Conservation (phyloP, 2,329 filamentous ascomycete genomes). For the Sarocladium oryzae region DNA sequence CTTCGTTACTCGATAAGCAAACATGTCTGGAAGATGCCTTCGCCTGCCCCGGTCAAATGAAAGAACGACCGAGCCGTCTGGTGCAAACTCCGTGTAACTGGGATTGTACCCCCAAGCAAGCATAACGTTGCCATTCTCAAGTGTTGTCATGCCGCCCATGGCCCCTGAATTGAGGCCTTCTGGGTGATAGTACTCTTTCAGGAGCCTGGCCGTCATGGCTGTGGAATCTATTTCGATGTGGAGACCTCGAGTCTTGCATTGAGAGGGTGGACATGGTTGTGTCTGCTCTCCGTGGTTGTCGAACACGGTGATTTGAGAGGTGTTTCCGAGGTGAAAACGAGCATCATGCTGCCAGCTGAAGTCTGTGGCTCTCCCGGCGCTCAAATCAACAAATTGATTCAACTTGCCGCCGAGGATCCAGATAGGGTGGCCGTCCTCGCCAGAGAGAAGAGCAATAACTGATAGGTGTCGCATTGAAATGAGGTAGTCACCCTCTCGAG, state of each 20-base stretch:
- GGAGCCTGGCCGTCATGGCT: constrained; percentile 22
- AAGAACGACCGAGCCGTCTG: constrained; percentile 19
- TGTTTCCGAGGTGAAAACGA: constrained; percentile 21
- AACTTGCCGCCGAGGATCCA: constrained; percentile 30
- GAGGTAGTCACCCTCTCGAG: constrained; percentile 28
- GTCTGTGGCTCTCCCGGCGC: constrained; percentile 25
- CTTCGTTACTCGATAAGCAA: constrained; percentile 23
- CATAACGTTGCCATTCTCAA: constrained; percentile 22
- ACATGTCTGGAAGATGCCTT: constrained; percentile 20
- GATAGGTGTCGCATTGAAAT: constrained; percentile 27
- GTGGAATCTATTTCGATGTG: constrained; percentile 22
- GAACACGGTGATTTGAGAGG: constrained; percentile 28
- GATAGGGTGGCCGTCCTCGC: constrained; percentile 22
- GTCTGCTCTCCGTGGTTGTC: constrained; percentile 31
- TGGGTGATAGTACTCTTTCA: constrained; percentile 24
- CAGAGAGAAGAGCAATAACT: constrained; percentile 23
- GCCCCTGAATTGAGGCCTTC: constrained; percentile 18
- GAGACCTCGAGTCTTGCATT: constrained; percentile 23
- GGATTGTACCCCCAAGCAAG: constrained; percentile 23
- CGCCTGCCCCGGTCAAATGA: constrained; percentile 20
- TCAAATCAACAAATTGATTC: constrained; percentile 30
- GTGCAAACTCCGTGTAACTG: constrained; percentile 21
- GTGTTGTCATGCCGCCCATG: constrained; percentile 21
- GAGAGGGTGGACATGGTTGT: constrained; percentile 16
- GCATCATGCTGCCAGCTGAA: constrained; percentile 34